These are phyloP conservation scores for Candida sanyaensis DNA, from an alignment of 1,139 yeast genomes.

Conservation along the genomic window DNA sequence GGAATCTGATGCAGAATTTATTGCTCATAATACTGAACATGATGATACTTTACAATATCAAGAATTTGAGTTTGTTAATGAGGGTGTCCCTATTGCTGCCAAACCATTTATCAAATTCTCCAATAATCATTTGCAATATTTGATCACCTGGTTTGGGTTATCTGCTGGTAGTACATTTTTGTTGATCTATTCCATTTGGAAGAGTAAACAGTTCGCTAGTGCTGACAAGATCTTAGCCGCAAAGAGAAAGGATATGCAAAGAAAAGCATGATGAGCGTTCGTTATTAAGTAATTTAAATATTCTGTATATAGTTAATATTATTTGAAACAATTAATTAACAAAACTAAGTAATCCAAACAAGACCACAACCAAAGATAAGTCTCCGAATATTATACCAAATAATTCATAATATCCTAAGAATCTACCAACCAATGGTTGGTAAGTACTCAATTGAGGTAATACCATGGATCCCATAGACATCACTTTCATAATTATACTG, in stretches of 20 bases:
- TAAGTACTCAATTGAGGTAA: conserved; percentile 35
- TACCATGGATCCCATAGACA: conserved; percentile 37
- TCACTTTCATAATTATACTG: conserved; percentile 29
- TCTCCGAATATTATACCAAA: conserved; percentile 41
- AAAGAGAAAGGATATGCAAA: conserved; percentile 40
- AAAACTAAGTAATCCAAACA: conserved; percentile 41
- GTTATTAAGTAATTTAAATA: neutral
- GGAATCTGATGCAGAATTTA: conserved; percentile 19
- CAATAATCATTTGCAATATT: conserved; percentile 89
- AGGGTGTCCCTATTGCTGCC: conserved; percentile 92
- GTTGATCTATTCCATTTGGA: conserved; percentile 41
- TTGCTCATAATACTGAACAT: conserved; percentile 19
- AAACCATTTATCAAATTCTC: conserved; percentile 75
- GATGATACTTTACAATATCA: conserved; percentile 43
- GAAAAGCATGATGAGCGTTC: conserved; percentile 5
- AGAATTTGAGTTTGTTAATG: conserved; percentile 56
- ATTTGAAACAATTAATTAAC: conserved; percentile 4
- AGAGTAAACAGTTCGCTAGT: conserved; percentile 30
- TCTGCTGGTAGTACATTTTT: conserved; percentile 69
- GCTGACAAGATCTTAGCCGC: conserved; percentile 47
- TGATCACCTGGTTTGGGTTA: conserved; percentile 94
- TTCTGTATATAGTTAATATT: neutral
- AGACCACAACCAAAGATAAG: conserved; percentile 37
- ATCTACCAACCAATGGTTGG: conserved; percentile 29
- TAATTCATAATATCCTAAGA: conserved; percentile 40